Evolutionary conservation across 345 rosid species (phyloP).

Genomic region (Boechera stricta): DNA sequence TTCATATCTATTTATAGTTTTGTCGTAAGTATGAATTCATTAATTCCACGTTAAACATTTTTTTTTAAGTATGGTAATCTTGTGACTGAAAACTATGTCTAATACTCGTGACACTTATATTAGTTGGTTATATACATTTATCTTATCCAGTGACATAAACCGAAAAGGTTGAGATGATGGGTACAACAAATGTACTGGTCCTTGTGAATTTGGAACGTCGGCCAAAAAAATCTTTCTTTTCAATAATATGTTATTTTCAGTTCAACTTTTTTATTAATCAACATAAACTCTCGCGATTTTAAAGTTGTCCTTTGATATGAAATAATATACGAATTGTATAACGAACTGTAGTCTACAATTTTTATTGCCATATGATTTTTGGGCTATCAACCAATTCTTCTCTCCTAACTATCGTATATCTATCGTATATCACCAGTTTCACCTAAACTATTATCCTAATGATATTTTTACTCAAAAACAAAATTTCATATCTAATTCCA

Average conservation of each 20-base stretch:
- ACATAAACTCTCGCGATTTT: neutral
- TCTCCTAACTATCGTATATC: too few relatives aligned
- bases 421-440: too few relatives aligned
- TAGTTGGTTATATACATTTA: constrained; percentile 26
- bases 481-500: too few relatives aligned
- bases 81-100: constrained; percentile 8
- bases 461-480: too few relatives aligned
- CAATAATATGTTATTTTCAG: neutral
- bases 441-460: too few relatives aligned
- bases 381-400: too few relatives aligned
- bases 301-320: too few relatives aligned
- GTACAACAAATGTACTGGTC: constrained; percentile 22
- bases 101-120: constrained; percentile 31
- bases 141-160: constrained; percentile 18
- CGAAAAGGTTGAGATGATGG: constrained; percentile 29
- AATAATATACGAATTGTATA: too few relatives aligned
- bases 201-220: constrained; percentile 29
- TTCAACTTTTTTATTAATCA: neutral
- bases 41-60: neutral
- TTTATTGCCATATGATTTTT: too few relatives aligned
- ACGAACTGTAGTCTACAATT: too few relatives aligned
- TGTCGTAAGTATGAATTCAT: neutral
- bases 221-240: neutral
- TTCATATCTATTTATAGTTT: neutral
- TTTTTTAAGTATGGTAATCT: neutral